These are phyloP conservation scores for Hypoxylon lienhwacheense DNA, from an alignment of 495 filamentous ascomycete genomes.

Conservation along the genomic window DNA sequence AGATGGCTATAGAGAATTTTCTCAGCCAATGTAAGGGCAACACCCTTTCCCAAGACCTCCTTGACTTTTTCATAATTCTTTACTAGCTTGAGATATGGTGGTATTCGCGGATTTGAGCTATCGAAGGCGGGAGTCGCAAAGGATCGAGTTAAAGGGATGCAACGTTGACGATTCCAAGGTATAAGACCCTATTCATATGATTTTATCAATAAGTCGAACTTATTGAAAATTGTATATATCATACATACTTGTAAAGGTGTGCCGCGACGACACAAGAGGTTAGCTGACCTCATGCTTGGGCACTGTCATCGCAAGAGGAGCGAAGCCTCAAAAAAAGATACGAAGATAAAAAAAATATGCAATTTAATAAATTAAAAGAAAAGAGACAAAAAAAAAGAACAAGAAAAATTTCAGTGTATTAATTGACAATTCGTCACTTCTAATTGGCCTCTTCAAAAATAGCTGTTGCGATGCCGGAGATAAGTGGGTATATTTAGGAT, in stretches of 20 bases:
- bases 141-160: constrained; percentile 31
- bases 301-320: constrained; percentile 28
- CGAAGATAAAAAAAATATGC: background rate
- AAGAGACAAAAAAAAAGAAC: constrained; percentile 19
- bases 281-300: constrained; percentile 37
- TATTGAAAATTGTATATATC: background rate
- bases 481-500: too few relatives aligned
- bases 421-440: constrained; percentile 24
- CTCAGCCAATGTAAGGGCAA: constrained; percentile 83
- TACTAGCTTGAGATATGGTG: constrained; percentile 51
- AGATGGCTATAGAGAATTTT: constrained; percentile 98
- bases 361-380: background rate
- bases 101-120: constrained; percentile 41
- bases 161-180: constrained; percentile 25
- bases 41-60: constrained; percentile 64
- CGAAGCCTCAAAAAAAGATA: constrained; percentile 9
- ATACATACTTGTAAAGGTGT: constrained; percentile 34
- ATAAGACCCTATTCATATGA: constrained; percentile 25
- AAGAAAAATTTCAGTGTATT: constrained; percentile 2
- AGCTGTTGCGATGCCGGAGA: constrained; percentile 28
- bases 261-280: constrained; percentile 34
- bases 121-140: constrained; percentile 39
- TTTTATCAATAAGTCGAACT: background rate
- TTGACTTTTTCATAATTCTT: constrained; percentile 63
- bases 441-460: constrained; percentile 24